A percentile compares a stretch with the other conserved stretches of the same genome.
Evolutionary conservation across 1,284 basidiomycete species (phyloP).

Genomic region (Moesziomyces sp.): DNA sequence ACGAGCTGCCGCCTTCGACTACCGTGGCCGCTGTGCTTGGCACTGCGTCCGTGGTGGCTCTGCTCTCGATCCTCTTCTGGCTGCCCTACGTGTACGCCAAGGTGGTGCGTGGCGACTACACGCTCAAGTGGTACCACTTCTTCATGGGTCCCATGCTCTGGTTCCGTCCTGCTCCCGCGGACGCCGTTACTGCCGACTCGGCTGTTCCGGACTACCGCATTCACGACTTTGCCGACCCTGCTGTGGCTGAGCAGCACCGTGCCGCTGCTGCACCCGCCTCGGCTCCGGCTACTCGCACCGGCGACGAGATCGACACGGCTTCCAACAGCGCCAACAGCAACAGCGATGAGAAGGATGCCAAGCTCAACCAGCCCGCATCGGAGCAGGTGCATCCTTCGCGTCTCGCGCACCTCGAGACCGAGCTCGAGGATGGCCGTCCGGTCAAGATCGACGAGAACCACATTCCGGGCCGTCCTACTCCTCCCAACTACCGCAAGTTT

Average conservation of each 20-base stretch:
- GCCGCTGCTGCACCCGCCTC: constrained; percentile 2
- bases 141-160: constrained; percentile 49
- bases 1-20: constrained; percentile 29
- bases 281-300: constrained; percentile 7
- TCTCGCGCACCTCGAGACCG: constrained; percentile 27
- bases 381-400: constrained; percentile 8
- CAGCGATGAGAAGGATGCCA: constrained; percentile 23
- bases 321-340: constrained; percentile 6
- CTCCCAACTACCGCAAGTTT: constrained; percentile 39
- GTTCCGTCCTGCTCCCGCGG: constrained; percentile 24
- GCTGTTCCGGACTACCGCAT: constrained; percentile 40
- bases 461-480: constrained; percentile 28
- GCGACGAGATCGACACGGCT: constrained; percentile 11
- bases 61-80: constrained; percentile 44
- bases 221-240: constrained; percentile 25
- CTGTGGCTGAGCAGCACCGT: background rate
- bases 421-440: constrained; percentile 18
- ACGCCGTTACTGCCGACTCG: constrained; percentile 35
- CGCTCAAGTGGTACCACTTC: constrained; percentile 48
- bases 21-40: constrained; percentile 34
- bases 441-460: constrained; percentile 5
- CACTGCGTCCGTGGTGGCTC: constrained; percentile 24
- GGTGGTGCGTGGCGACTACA: constrained; percentile 44
- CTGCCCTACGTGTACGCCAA: constrained; percentile 46
- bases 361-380: constrained; percentile 8